Base-by-base conservation (phyloP, 148 eudicot genomes). In the Limonium bicolor region DNA sequence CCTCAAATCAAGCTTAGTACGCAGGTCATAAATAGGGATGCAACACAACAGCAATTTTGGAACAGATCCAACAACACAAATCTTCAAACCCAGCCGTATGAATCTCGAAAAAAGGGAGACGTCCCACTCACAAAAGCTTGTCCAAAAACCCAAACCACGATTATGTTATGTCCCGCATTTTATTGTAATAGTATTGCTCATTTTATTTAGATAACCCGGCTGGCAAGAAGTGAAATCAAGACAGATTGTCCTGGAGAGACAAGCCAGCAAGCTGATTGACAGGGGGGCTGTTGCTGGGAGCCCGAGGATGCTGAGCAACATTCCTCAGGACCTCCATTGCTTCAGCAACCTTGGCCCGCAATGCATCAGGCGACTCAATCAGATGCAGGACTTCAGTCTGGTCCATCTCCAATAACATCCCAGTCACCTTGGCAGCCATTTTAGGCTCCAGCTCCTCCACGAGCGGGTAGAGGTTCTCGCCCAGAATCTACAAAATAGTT, bases 401-500 rank as follows among this genome's bases (percentile, higher is more conserved):
- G 40, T 78, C 87, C 94, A 83, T 75, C 65, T 78, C 94, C 10
- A 82, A 65, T 33, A 82, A 69, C 94, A 82, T 82, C 12, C 87
- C 83, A 0, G 94, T 83, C 22, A 83, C 87, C 75, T 83, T 83
- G 3, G 87, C 87, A 0, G 87, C 78, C 59, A 53, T 38, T 49
- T 78, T 76, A 0, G 80, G 76, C 65, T 79, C 84, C 34, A 78
- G 51, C 62, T 70, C 75, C 59, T 83, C 87, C 51, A 79, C 94
- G 36, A 76, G 55, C 1, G 94, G 94, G 62, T 75, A 83, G 7
- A 83, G 71, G 40, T 68, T 73, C 66, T 83, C 94, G 29, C 94
- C 87, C 67, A 78, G 41, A 57, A 83, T 53, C 94, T 83, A 47
- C 51, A 59, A 27, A 16, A 48, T 41, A 10, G 17, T 1, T n/a